Evolutionary conservation across 768 basidiomycete genomes (phyloP).

Genomic region (Boletus rubropictus): DNA sequence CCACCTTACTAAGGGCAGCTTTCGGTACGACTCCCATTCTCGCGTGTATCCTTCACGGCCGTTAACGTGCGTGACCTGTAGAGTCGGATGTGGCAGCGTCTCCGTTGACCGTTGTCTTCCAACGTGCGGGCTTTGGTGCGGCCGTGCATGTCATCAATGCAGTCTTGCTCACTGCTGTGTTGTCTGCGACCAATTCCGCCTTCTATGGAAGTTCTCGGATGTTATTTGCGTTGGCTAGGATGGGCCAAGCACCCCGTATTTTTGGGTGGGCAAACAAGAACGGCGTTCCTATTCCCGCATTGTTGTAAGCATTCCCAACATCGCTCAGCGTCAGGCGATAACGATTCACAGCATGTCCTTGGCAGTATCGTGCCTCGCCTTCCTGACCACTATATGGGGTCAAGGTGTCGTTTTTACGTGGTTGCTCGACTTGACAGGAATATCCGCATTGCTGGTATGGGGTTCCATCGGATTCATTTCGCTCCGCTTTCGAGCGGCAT

Average conservation of each 20-base stretch:
- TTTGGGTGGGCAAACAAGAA: slow-evolving; percentile 61
- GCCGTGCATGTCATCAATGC: slow-evolving; percentile 62
- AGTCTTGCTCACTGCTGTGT: slow-evolving; percentile 58
- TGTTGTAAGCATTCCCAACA: slow-evolving; percentile 39
- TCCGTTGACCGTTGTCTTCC: slow-evolving; percentile 59
- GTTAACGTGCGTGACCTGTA: slow-evolving; percentile 13
- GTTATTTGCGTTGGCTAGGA: slow-evolving; percentile 54
- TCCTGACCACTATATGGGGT: slow-evolving; percentile 56
- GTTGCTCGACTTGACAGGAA: slow-evolving; percentile 60
- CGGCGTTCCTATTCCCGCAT: slow-evolving; percentile 56
- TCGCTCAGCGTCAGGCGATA: background rate
- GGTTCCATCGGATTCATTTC: slow-evolving; percentile 50
- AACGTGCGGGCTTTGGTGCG: slow-evolving; percentile 56
- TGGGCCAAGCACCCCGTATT: slow-evolving; percentile 57
- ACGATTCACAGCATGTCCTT: slow-evolving; percentile 39
- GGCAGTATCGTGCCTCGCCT: slow-evolving; percentile 44
- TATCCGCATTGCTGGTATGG: slow-evolving; percentile 66
- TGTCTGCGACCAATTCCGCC: slow-evolving; percentile 60
- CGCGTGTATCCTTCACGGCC: background rate
- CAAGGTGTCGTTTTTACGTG: slow-evolving; percentile 49
- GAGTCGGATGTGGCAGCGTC: slow-evolving; percentile 50
- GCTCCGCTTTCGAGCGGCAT: slow-evolving; percentile 60
- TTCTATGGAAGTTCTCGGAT: slow-evolving; percentile 63
- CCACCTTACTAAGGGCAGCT: slow-evolving; percentile 44
- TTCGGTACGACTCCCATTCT: slow-evolving; percentile 28